These are phyloP conservation scores for Hymenoscyphus infarciens DNA, from an alignment of 2,329 filamentous ascomycete species.

Conservation along the genomic window DNA sequence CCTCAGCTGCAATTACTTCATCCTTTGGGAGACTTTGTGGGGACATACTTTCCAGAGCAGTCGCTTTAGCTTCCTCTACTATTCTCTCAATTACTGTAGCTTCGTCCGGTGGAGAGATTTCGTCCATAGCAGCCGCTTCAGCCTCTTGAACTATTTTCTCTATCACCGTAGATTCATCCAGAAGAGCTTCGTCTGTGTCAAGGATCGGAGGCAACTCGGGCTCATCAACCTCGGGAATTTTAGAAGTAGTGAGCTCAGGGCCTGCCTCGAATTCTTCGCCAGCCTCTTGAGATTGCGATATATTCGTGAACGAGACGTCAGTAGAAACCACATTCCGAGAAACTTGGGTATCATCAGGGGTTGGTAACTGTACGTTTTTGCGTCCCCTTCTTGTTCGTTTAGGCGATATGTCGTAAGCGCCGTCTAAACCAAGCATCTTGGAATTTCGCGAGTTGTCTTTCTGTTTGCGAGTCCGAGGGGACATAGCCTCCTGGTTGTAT, in stretches of 20 bases:
- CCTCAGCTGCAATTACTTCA: background rate
- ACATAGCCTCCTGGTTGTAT: conserved; percentile 1
- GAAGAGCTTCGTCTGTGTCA: background rate
- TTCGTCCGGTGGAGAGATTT: background rate
- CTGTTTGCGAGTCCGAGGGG: background rate
- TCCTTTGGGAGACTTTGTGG: background rate
- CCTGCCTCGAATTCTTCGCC: too few relatives aligned
- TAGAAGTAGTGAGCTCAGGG: background rate
- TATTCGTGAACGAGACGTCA: conserved; percentile 17
- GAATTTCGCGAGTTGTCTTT: background rate
- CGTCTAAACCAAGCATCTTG: conserved; percentile 1
- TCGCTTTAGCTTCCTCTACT: background rate
- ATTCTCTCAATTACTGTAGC: background rate
- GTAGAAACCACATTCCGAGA: conserved; percentile 15
- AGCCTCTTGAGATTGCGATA: background rate
- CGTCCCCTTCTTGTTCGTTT: background rate
- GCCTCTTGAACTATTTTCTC: background rate
- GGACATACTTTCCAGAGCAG: background rate
- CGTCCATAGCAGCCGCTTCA: background rate
- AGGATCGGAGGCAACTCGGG: background rate
- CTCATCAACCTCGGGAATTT: background rate
- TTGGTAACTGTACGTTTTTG: conserved; percentile 25
- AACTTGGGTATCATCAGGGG: conserved; percentile 30
- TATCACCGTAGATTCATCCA: conserved; percentile 1
- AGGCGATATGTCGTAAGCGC: background rate